Evolutionary conservation across 2,329 filamentous ascomycete species (phyloP).

Genomic region (Alternaria angustiovoidea): DNA sequence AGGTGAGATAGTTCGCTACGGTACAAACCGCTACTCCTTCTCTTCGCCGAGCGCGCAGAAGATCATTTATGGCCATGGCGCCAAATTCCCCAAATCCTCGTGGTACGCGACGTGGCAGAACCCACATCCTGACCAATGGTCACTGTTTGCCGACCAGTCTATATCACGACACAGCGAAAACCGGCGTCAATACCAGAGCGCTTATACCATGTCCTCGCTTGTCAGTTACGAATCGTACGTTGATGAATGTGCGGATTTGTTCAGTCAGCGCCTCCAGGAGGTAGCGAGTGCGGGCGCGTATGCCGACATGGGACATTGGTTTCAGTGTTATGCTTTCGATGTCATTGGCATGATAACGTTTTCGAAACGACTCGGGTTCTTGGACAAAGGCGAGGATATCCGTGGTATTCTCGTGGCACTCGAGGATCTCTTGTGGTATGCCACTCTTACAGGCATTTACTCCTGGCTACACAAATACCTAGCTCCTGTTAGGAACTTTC

Average conservation of each 20-base stretch:
- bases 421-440: constrained; percentile 16
- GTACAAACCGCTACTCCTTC: constrained; percentile 19
- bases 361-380: constrained; percentile 28
- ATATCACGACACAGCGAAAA: constrained; percentile 48
- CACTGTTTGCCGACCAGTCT: constrained; percentile 51
- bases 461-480: constrained; percentile 45
- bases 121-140: constrained; percentile 36
- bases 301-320: constrained; percentile 36
- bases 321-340: constrained; percentile 53
- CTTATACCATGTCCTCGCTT: constrained; percentile 35
- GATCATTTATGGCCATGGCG: constrained; percentile 28
- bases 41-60: constrained; percentile 20
- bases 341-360: constrained; percentile 45
- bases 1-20: constrained; percentile 18
- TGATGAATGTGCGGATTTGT: constrained; percentile 47
- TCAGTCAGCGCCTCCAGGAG: constrained; percentile 37
- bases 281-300: constrained; percentile 31
- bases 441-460: constrained; percentile 10
- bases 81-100: constrained; percentile 29
- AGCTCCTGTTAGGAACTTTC: constrained; percentile 48
- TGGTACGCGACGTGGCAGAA: constrained; percentile 29
- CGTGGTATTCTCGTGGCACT: constrained; percentile 11
- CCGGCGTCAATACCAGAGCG: constrained; percentile 39
- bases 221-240: constrained; percentile 50
- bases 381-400: constrained; percentile 25